Base-by-base conservation (phyloP, 768 basidiomycete species). In the Boletales sp. region DNA sequence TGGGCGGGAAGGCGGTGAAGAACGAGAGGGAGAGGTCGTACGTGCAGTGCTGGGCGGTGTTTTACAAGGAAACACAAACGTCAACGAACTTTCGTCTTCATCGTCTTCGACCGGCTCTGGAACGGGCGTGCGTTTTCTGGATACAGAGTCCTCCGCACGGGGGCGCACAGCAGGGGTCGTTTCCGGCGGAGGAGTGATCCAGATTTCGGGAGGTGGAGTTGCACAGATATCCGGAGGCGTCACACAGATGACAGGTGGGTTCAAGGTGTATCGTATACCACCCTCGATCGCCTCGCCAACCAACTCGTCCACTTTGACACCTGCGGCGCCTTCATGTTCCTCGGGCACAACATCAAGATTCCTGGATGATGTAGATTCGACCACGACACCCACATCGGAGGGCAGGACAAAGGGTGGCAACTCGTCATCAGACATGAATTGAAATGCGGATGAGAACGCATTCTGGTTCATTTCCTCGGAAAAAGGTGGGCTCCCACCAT, bases 211-310 rank as follows among this genome's bases (percentile, higher is more conserved):
- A 33, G 68, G 61, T 10, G 70, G 60, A n/a, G 67, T 62, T 17
- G 50, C 44, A 51, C 51, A 61, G 49, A 54, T 30, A 3, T 57
- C 53, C 8, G 69, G 62, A 32, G 70, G 59, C 18, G 67, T 60
- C 33, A 63, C 57, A 55, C 49, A 55, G 50, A 58, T 57, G 38
- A 57, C 54, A 37, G 65, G 68, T n/a, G 87, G 83, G 17, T 79
- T 81, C 54, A 90, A 88, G 4, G 77, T 85, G 57, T 90, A 88
- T 53, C 77, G 81, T 61, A 90, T 86, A 6, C 87, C 88, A 30
- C 83, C 76, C 44, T 77, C 80, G 38, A 80, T 78, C 49, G 64
- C 67, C 52, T 84, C 80, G 30, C 82, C 83, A 48, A 81, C 74
- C 57, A 82, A 76, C 38, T 80, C 76, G 13, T 77, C 76, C n/a